phyloP scores from a whole-genome alignment of 805 yeast species.

The Starmera quercuum region DNA sequence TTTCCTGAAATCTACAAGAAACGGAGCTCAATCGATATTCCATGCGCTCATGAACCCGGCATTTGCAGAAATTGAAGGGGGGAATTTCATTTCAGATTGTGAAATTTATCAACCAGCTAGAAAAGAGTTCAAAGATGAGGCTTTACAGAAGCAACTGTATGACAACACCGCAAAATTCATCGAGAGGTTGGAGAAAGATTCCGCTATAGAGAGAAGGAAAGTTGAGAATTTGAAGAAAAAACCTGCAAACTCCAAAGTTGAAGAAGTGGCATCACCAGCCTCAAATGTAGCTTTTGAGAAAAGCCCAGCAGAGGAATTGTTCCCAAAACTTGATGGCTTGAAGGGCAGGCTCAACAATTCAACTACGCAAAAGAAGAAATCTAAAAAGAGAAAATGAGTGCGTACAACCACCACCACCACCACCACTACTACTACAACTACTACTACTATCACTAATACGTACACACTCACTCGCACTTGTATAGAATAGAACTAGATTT shows the following conservation, averaged over 20 bases:
- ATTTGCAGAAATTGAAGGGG: constrained; percentile 53
- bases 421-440: too few species aligned
- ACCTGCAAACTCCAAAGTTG: constrained; percentile 3
- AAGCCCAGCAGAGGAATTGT: constrained; percentile 10
- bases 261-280: too few species aligned
- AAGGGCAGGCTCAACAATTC: constrained; percentile 5
- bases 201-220: constrained; percentile 60
- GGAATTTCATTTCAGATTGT: constrained; percentile 71
- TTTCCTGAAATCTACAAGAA: constrained; percentile 62
- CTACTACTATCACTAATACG: too few species aligned
- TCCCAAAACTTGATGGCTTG: constrained; percentile 18
- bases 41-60: constrained; percentile 70
- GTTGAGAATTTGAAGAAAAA: constrained; percentile 14
- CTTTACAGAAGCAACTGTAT: constrained; percentile 51
- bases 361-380: constrained; percentile 1
- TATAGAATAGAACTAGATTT: too few species aligned
- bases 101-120: constrained; percentile 45
- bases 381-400: too few species aligned
- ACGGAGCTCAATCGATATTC: constrained; percentile 75
- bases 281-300: too few species aligned
- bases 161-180: constrained; percentile 55
- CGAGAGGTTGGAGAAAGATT: constrained; percentile 53
- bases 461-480: too few species aligned
- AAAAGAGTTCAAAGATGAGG: constrained; percentile 54
- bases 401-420: too few species aligned